phyloP scores from a whole-genome alignment of 2,329 filamentous ascomycete genomes.

The Drechslerella coelobrocha region DNA sequence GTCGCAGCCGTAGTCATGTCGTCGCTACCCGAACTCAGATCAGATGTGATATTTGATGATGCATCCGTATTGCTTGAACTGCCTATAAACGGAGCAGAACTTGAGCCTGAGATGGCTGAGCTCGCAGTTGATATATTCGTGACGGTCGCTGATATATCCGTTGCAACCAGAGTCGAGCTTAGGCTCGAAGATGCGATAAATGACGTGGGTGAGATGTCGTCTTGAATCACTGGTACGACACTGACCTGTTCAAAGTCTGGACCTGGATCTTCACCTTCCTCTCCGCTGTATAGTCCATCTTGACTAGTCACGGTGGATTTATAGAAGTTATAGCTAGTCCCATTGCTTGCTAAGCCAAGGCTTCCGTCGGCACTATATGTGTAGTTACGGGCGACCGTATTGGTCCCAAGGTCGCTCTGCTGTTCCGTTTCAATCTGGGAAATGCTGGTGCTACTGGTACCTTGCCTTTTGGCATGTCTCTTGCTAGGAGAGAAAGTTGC shows the following conservation, averaged over 20 bases:
- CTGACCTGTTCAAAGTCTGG: conserved; percentile 1
- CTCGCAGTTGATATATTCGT: too few relatives aligned
- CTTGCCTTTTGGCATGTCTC: conserved; percentile 2
- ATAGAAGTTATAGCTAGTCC: conserved; percentile 5
- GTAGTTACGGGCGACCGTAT: neutral
- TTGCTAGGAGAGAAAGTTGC: neutral
- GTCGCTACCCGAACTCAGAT: too few relatives aligned
- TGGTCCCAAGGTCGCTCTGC: neutral
- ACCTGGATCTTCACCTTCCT: conserved; percentile 10
- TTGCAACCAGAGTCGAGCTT: too few relatives aligned
- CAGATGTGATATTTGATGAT: too few relatives aligned
- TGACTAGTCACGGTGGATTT: conserved; percentile 3
- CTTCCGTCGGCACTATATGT: neutral
- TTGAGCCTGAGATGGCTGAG: too few relatives aligned
- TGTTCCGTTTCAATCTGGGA: neutral
- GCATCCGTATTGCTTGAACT: too few relatives aligned
- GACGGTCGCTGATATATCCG: too few relatives aligned
- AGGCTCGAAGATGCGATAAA: neutral
- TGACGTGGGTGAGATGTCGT: neutral
- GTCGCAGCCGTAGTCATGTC: too few relatives aligned
- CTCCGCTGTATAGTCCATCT: neutral
- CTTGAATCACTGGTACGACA: conserved; percentile 2
- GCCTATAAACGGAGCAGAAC: too few relatives aligned
- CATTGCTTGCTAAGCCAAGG: neutral
- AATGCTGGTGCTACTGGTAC: neutral